Percentiles rank a stretch among this genome's conserved stretches.
These are phyloP conservation scores for Blepharisma undulans DNA, from an alignment of 169 alveolate genomes.

Conservation along the genomic window DNA sequence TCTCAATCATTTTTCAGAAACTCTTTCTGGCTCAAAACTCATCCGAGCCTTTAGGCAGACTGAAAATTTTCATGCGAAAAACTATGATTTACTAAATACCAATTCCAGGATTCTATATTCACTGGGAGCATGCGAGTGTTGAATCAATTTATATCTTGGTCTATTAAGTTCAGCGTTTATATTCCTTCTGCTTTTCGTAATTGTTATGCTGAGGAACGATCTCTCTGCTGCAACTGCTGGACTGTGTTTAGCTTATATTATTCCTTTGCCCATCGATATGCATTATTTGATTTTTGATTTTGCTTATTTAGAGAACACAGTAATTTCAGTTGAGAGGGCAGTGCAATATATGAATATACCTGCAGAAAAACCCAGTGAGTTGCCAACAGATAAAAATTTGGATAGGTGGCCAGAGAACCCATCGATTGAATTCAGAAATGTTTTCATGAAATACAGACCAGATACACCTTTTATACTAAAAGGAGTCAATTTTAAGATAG, in stretches of 20 bases:
- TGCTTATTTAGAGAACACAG: neutral
- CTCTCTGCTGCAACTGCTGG: constrained; percentile 12
- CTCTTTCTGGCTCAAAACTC: constrained; percentile 66
- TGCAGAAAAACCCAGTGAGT: constrained; percentile 45
- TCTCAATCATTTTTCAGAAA: constrained; percentile 58
- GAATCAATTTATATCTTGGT: neutral
- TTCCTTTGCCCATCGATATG: neutral
- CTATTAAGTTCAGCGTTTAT: neutral
- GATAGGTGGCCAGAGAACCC: constrained; percentile 70
- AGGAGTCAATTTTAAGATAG: constrained; percentile 53
- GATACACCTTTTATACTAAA: constrained; percentile 72
- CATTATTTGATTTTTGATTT: neutral
- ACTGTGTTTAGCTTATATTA: neutral
- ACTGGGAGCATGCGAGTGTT: neutral
- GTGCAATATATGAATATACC: neutral
- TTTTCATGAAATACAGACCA: constrained; percentile 73
- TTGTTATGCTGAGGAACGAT: neutral
- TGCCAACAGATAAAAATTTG: constrained; percentile 71
- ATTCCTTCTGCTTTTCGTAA: neutral
- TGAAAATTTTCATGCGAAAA: constrained; percentile 20
- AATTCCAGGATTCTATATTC: neutral
- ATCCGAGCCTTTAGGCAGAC: constrained; percentile 65
- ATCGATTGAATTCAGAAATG: constrained; percentile 64
- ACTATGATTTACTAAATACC: neutral
- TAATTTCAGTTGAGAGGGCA: constrained; percentile 28